Percentiles rank a stretch among this genome's conserved stretches.
These are phyloP conservation scores for Myriosclerotinia duriaeana DNA, from an alignment of 2,329 filamentous ascomycete genomes.

Conservation along the genomic window DNA sequence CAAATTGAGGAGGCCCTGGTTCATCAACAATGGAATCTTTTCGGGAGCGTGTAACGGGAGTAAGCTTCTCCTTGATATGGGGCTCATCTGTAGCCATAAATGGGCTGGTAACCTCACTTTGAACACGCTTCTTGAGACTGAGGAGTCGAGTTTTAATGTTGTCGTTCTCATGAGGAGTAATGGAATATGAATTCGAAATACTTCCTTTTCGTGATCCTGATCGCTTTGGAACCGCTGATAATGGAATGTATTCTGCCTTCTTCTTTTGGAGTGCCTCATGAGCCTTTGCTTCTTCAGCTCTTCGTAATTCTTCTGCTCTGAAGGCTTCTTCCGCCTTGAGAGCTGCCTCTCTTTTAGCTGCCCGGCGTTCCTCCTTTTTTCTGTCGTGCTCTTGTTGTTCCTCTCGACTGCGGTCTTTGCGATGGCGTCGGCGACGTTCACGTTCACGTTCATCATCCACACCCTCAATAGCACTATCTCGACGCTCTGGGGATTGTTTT, in stretches of 20 bases:
- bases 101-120: slow-evolving; percentile 35
- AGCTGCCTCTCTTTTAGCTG: slow-evolving; percentile 25
- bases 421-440: slow-evolving; percentile 27
- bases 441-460: slow-evolving; percentile 29
- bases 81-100: slow-evolving; percentile 33
- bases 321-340: slow-evolving; percentile 14
- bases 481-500: slow-evolving; percentile 28
- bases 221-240: slow-evolving; percentile 2
- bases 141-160: slow-evolving; percentile 4
- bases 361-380: slow-evolving; percentile 35
- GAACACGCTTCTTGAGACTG: slow-evolving; percentile 12
- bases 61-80: slow-evolving; percentile 32
- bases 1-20: slow-evolving; percentile 10
- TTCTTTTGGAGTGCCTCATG: not conserved
- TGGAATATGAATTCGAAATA: not conserved
- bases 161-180: slow-evolving; percentile 16
- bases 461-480: slow-evolving; percentile 38
- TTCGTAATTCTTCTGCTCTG: not conserved
- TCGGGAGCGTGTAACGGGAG: slow-evolving; percentile 2
- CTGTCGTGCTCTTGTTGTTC: slow-evolving; percentile 39
- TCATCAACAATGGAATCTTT: slow-evolving; percentile 14
- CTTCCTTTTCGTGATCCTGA: slow-evolving; percentile 22
- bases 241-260: not conserved
- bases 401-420: slow-evolving; percentile 35
- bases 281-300: slow-evolving; percentile 12